phyloP scores from a whole-genome alignment of 2,329 filamentous ascomycete species.

The Stylonectria norvegica region DNA sequence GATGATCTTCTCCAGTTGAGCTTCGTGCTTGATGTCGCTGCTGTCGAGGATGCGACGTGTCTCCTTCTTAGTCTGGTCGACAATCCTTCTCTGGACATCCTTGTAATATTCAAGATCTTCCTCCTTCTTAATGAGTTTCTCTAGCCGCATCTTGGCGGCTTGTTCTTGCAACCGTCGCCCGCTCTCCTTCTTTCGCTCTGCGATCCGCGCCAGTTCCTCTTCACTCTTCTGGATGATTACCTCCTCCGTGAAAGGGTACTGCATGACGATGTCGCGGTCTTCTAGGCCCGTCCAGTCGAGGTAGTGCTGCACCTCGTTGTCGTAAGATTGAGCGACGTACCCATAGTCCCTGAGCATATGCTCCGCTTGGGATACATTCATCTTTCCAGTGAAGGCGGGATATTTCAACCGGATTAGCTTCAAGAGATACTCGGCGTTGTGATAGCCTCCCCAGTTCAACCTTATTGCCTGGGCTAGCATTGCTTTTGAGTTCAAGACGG shows the following conservation, averaged over 20 bases:
- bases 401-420: slow-evolving; percentile 92
- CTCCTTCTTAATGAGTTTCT: slow-evolving; percentile 94
- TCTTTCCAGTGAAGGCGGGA: slow-evolving; percentile 79
- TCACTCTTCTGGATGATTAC: slow-evolving; percentile 87
- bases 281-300: slow-evolving; percentile 92
- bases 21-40: slow-evolving; percentile 90
- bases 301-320: slow-evolving; percentile 69
- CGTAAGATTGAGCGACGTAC: slow-evolving; percentile 82
- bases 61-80: slow-evolving; percentile 85
- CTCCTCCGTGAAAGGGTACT: slow-evolving; percentile 92
- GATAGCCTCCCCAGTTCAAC: slow-evolving; percentile 91
- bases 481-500: slow-evolving; percentile 82
- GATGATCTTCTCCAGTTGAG: slow-evolving; percentile 76
- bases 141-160: slow-evolving; percentile 93
- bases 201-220: slow-evolving; percentile 84
- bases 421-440: slow-evolving; percentile 84
- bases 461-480: slow-evolving; percentile 81
- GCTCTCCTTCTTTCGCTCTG: slow-evolving; percentile 93
- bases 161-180: slow-evolving; percentile 90
- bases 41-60: slow-evolving; percentile 79
- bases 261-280: slow-evolving; percentile 81
- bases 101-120: slow-evolving; percentile 93
- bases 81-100: slow-evolving; percentile 69
- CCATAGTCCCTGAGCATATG: slow-evolving; percentile 84
- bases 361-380: slow-evolving; percentile 83